Evolutionary conservation across 106 monocot species (phyloP).

Genomic region (Phalaenopsis equestris): DNA sequence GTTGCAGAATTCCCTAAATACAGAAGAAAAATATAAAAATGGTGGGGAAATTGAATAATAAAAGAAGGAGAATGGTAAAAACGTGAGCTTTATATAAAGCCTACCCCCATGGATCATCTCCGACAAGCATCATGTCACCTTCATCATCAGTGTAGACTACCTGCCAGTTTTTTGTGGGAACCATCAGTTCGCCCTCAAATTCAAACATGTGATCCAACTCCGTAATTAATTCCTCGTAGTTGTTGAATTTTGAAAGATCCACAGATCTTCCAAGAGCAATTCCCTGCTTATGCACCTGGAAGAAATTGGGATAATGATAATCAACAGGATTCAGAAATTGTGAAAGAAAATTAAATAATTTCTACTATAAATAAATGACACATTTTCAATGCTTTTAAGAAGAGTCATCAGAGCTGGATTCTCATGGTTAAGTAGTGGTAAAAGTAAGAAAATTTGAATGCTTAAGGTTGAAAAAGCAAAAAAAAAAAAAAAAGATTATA

Average conservation of each 20-base stretch:
- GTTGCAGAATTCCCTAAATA: slow-evolving; percentile 11
- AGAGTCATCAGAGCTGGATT: no score
- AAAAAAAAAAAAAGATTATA: no score
- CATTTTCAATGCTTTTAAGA: not conserved
- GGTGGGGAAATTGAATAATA: not conserved
- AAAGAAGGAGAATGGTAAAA: no score
- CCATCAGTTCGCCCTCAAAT: slow-evolving; percentile 53
- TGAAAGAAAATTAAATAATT: not conserved
- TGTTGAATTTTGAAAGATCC: slow-evolving; percentile 61
- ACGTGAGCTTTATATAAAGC: slow-evolving; percentile 1
- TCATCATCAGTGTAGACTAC: slow-evolving; percentile 80
- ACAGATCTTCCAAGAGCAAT: slow-evolving; percentile 78
- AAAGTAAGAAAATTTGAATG: no score
- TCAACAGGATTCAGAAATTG: not conserved
- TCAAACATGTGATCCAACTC: slow-evolving; percentile 85
- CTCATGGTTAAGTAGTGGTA: no score
- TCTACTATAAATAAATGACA: not conserved
- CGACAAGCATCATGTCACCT: slow-evolving; percentile 93
- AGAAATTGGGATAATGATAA: not conserved
- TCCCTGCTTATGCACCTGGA: slow-evolving; percentile 89
- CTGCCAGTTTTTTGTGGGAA: slow-evolving; percentile 50
- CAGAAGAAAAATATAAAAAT: not conserved
- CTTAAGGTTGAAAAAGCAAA: no score
- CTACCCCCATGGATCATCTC: slow-evolving; percentile 91
- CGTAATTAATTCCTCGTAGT: slow-evolving; percentile 48